Evolutionary conservation across 805 yeast species (phyloP), one percentile per base, ranked within the genome.

Genomic region (Cyberlindnera lachancei): DNA sequence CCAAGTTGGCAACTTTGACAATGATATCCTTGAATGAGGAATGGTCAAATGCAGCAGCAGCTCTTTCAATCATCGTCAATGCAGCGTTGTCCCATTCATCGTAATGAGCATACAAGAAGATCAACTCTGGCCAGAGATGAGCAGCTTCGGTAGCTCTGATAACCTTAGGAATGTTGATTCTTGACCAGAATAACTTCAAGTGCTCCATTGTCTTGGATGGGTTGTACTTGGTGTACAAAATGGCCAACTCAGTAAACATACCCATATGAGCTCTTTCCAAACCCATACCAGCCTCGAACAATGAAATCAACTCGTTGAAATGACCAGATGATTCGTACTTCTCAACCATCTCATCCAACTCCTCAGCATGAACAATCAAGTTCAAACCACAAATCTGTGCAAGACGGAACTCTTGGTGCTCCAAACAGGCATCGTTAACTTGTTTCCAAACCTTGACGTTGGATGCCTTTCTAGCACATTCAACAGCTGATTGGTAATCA

Each of bases 21-120:
- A 92, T 68, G 29, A 92, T 79, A 54, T 92, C 97, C 67, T 92
- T 92, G 71, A 92, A 92, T 26, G 94, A 82, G 19, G 77, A 64
- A 57, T 92, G 98, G 48, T 92, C 97, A 52, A 90, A 88, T 13
- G 95, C 87, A 46, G 81, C 81, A 39, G 94, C 85, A 4, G 95
- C 80, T 55, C 78, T 86, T 58, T 92, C 96, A 68, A 92, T 92
- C 88, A 92, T 85, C 12, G 96, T 78, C 55, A 92, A 70, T 22
- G 96, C 87, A 40, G 98, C 98, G 59, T 92, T 92, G 59, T 92
- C 98, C 95, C 96, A 92, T 65, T 92, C 98, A 56, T 92, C 98
- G 58, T 92, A 92, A 61, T 92, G 98, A 56, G 96, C 87, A 65
- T 90, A 90, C 59, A 92, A 68, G 78, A 92, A 92, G 36, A 92